phyloP scores from a whole-genome alignment of 768 basidiomycete genomes.

The Krasilnikovozyma curviuscula region DNA sequence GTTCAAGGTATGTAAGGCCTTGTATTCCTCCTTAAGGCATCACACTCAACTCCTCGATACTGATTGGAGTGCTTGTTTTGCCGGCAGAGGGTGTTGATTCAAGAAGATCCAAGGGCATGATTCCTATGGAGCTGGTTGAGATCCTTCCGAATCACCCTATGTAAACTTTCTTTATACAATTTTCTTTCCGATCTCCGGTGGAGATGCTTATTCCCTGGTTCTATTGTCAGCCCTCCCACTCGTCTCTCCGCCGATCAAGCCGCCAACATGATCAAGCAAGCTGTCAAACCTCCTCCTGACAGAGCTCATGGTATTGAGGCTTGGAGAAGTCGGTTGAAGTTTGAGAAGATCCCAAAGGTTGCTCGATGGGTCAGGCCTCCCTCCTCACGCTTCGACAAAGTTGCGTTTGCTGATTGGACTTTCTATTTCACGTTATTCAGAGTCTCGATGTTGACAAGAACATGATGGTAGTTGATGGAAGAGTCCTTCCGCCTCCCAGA shows the following conservation, averaged over 20 bases:
- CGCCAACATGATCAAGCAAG: conserved; percentile 23
- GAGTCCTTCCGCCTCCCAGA: conserved; percentile 20
- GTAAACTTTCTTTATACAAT: no score
- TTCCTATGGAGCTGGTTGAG: conserved; percentile 23
- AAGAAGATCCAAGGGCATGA: conserved; percentile 23
- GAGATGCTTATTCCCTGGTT: no score
- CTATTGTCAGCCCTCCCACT: no score
- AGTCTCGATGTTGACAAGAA: conserved; percentile 19
- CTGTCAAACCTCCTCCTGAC: conserved; percentile 23
- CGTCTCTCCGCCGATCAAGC: no score
- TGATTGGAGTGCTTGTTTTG: no score
- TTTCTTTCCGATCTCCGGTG: no score
- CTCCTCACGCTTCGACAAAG: no score
- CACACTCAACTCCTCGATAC: no score
- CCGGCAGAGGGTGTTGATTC: no score
- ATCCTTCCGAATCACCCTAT: no score
- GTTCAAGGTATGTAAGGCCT: conserved; percentile 16
- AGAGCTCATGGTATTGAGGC: conserved; percentile 13
- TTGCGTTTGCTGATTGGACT: no score
- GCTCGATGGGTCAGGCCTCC: conserved; percentile 24
- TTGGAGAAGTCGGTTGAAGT: conserved; percentile 21
- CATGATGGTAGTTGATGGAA: conserved; percentile 20
- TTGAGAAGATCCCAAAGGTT: conserved; percentile 20
- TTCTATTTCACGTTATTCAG: no score
- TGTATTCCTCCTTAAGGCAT: not conserved